Evolutionary conservation across 1,139 yeast genomes (phyloP), one percentile per base, ranked within the genome.

Genomic region (Debaryomyces sp.): DNA sequence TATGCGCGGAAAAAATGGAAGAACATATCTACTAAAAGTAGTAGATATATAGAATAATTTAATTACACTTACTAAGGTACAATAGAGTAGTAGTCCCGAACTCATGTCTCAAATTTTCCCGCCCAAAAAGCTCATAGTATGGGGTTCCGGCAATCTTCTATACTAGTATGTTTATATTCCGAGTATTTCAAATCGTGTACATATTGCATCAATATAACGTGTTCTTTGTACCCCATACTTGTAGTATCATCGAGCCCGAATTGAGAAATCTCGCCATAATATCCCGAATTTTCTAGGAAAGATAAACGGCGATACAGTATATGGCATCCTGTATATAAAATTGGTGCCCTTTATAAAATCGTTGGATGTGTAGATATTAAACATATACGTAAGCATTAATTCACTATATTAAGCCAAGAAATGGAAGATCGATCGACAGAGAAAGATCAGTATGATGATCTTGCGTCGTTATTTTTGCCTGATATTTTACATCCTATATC

Each of bases 381-480:
- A 18, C 15, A 35, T 32, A 12, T 35, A 22, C 7, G 4, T n/a
- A 21, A 17, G n/a, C 3, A 35, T 17, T 6, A 7, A 32, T 17
- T 22, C 10, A 6, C 22, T 21, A 22, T 13, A 38, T 38, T 22
- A 27, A 40, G 22, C 43, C 8, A 27, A 22, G 36, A 18, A 23
- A 44, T 44, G 46, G 41, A 44, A 10, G 47, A 37, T 38, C 36
- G 48, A 52, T 36, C 56, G 26, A 36, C 46, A 10, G 47, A 46
- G 30, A 64, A 66, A 49, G 69, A 64, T 34, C 57, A 65, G 30
- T 65, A 69, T 40, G 78, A 75, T 50, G 80, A 75, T 57, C 63
- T 75, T 43, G 72, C 78, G 39, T 68, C 78, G 27, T 63, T 75
- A 45, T 75, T 75, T 46, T 59, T 75, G 33, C 79, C 79, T 4